These are phyloP conservation scores for Cutaneotrichosporon spelunceum DNA, from an alignment of 1,284 basidiomycete species.

Conservation along the genomic window DNA sequence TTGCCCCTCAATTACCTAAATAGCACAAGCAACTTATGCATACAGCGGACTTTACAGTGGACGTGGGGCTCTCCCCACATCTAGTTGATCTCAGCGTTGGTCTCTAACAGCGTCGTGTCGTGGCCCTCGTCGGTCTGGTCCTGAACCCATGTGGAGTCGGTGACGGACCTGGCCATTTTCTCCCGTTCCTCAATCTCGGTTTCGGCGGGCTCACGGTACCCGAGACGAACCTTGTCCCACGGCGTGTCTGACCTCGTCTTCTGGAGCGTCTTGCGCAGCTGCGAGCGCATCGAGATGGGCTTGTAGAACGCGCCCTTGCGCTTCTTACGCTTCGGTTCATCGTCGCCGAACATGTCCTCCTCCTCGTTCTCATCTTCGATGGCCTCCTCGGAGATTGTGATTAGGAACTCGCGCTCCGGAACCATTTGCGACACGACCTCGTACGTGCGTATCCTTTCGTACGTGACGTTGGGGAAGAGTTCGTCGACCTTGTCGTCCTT, in stretches of 20 bases:
- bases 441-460: constrained; percentile 45
- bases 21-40: constrained; percentile 2
- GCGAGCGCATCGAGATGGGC: constrained; percentile 78
- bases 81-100: neutral
- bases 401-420: constrained; percentile 66
- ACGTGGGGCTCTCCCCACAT: neutral
- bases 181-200: constrained; percentile 26
- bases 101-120: neutral
- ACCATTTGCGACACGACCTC: constrained; percentile 37
- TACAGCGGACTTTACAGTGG: constrained; percentile 4
- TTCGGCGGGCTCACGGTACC: constrained; percentile 30
- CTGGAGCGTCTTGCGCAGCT: constrained; percentile 72
- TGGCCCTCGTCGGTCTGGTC: constrained; percentile 16
- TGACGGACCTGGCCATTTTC: constrained; percentile 17
- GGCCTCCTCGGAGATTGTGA: constrained; percentile 63
- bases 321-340: constrained; percentile 37
- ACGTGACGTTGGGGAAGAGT: constrained; percentile 35
- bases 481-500: constrained; percentile 31
- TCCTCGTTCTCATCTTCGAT: constrained; percentile 12
- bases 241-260: constrained; percentile 28
- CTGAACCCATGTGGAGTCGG: constrained; percentile 39
- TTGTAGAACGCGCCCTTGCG: constrained; percentile 77
- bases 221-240: constrained; percentile 44
- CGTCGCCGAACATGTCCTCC: constrained; percentile 26
- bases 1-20: neutral